Evolutionary conservation across 73 alveolate genomes (phyloP).

Genomic region (Halteria grandinella): DNA sequence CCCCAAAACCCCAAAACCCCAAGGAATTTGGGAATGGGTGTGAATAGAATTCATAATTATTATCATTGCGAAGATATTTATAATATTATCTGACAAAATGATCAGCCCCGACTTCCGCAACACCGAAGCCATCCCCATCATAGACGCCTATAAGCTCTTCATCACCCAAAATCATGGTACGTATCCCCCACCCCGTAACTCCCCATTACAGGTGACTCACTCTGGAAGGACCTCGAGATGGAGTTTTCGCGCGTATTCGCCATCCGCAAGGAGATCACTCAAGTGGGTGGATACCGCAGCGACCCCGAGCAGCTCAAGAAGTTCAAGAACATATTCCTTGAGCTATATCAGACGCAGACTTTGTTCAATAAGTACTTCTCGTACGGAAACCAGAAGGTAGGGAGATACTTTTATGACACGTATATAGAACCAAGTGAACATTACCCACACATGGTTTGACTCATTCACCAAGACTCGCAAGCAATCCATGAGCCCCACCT

Average conservation of each 20-base stretch:
- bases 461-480: conserved; percentile 47
- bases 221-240: conserved; percentile 31
- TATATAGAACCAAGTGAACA: conserved; percentile 27
- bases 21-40: too few relatives aligned
- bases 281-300: neutral
- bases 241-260: conserved; percentile 5
- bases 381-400: conserved; percentile 36
- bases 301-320: conserved; percentile 52
- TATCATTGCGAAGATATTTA: too few relatives aligned
- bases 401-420: neutral
- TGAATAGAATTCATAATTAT: too few relatives aligned
- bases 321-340: conserved; percentile 42
- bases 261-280: conserved; percentile 10
- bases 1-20: too few relatives aligned
- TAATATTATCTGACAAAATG: too few relatives aligned
- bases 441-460: conserved; percentile 34
- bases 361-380: conserved; percentile 50
- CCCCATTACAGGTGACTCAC: conserved; percentile 12
- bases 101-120: conserved; percentile 37
- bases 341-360: conserved; percentile 28
- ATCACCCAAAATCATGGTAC: conserved; percentile 29
- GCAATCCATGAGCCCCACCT: conserved; percentile 15
- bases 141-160: neutral
- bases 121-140: conserved; percentile 21
- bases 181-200: neutral